Base-by-base conservation (phyloP, 1,284 basidiomycete genomes). In the Spongispora temasekensis region DNA sequence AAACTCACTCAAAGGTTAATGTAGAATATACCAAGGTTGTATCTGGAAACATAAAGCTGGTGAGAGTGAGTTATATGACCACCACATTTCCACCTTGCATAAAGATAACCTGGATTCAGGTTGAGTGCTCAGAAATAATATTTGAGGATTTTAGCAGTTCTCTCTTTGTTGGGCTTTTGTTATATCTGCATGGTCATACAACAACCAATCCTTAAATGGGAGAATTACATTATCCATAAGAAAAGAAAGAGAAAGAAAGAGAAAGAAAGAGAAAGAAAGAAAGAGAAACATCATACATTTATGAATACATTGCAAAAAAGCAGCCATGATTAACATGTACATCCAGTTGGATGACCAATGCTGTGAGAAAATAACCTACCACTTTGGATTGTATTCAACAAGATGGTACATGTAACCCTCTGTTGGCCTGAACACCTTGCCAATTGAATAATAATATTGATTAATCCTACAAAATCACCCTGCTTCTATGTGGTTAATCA, bases 161-260 rank as follows among this genome's bases (percentile, higher is more conserved):
- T 83, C 1, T 96, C 96, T 66, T 87, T 91, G 74, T 99, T 99
- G 52, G 95, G n/a, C 95, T 71, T 97, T 87, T 2, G 96, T 98
- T 19, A 97, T 97, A 17, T 97, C 97, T 28, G 98, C 91, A 27
- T 97, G 88, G 74, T 99, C 99, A 77, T 95, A 98, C 63, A 99
- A 77, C 53, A 97, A 79, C 91, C 94, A 98, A 71, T 99, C 97
- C 92, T 95, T 55, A 32, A 28, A 32, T n/a, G 27, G 12, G 12
- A 15, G 28, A 28, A 15, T 27, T 13, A 40, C 12, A 17, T 2
- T 21, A 12, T 50, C 23, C 5, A 31, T 59, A 19, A 56, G 23
- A n/a, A n/a, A n/a, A n/a, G n/a, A n/a, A n/a, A n/a, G n/a, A n/a
- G n/a, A n/a, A n/a, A n/a, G n/a, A n/a, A n/a, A n/a, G n/a, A n/a